Evolutionary conservation across 805 yeast species (phyloP).

Genomic region (Starmerella davenportii): DNA sequence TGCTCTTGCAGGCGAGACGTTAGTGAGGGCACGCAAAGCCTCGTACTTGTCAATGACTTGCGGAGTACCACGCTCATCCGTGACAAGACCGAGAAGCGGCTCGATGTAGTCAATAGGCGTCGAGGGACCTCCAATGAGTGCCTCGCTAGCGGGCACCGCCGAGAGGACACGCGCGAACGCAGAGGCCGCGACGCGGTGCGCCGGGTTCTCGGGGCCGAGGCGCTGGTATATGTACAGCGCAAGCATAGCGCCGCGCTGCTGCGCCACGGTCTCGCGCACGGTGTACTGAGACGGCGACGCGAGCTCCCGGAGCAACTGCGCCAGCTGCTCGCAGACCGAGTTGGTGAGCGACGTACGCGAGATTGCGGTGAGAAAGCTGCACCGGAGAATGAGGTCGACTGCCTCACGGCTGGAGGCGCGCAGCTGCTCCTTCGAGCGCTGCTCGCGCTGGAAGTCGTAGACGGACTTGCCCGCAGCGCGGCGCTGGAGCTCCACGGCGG

Average conservation of each 20-base stretch:
- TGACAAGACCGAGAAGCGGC: constrained; percentile 21
- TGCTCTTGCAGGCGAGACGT: constrained; percentile 31
- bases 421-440: constrained; percentile 17
- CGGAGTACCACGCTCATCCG: constrained; percentile 13
- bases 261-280: constrained; percentile 18
- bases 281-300: constrained; percentile 17
- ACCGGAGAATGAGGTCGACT: constrained; percentile 15
- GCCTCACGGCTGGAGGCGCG: constrained; percentile 11
- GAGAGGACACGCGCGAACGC: constrained; percentile 24
- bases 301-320: constrained; percentile 19
- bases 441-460: constrained; percentile 4
- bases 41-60: constrained; percentile 30
- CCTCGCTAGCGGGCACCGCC: constrained; percentile 22
- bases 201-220: neutral
- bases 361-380: constrained; percentile 15
- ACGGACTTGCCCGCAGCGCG: constrained; percentile 9
- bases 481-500: constrained; percentile 3
- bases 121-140: constrained; percentile 12
- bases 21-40: constrained; percentile 48
- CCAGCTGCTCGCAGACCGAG: constrained; percentile 17
- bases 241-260: constrained; percentile 24
- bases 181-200: constrained; percentile 5
- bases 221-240: constrained; percentile 17
- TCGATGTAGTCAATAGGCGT: constrained; percentile 20
- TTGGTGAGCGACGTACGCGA: constrained; percentile 14